Evolutionary conservation across 768 basidiomycete genomes (phyloP), one percentile per base, ranked within the genome.

Genomic region (Wakefieldia striispora): DNA sequence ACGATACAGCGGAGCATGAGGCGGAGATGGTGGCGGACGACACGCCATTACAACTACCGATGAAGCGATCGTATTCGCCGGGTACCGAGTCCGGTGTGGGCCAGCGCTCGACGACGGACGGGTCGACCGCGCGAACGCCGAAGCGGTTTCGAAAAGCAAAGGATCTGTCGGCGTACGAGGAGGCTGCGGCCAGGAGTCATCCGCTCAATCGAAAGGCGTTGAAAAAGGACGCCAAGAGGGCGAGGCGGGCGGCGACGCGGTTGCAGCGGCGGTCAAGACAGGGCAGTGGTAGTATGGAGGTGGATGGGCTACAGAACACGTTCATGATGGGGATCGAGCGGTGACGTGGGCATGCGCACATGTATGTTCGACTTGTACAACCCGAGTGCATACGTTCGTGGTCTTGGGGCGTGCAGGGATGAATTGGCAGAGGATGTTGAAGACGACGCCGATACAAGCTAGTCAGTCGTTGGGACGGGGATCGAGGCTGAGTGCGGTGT

Each of bases 171-270:
- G 66, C 70, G 7, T 81, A 83, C 53, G 76, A 86, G 49, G 72
- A 74, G 6, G 73, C 67, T 1, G 75, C 77, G 4, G 76, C 75
- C 12, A 60, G 63, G 50, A 56, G 53, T 20, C 59, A 61, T 3
- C 84, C 86, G 13, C 55, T 89, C 53, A 80, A 74, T 47, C 69
- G 86, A 52, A 76, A 72, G 58, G 69, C 74, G 55, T 56, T 88
- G 58, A 88, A 87, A 70, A 76, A 70, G 60, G 84, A 82, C 39
- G 77, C 79, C 41, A 89, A 87, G 72, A 72, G 73, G 56, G 80
- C 77, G 33, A 73, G 81, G 58, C 81, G 80, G 62, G 76, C 77
- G 5, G 75, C 73, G 35, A 72, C 72, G 31, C 66, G 68, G 45
- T 35, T 49, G 33, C 49, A 47, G 4, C 46, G 34, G 36, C 40